Base-by-base conservation (phyloP, 2,329 filamentous ascomycete species). In the Aspergillus tamarii region DNA sequence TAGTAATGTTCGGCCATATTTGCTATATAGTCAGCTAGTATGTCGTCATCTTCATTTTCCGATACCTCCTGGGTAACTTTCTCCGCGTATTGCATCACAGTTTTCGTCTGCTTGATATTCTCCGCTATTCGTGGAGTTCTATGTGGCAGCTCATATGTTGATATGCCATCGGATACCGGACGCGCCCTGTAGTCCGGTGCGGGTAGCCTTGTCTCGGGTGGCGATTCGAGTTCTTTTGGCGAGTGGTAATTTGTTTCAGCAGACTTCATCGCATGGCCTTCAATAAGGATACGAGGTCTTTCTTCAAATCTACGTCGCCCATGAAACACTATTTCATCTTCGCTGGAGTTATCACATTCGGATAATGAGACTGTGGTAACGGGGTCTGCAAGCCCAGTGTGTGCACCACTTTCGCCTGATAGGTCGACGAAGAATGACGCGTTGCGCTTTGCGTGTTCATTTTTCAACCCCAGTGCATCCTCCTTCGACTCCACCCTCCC, bases 291-390 rank as follows among this genome's bases (percentile, higher is more conserved):
- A 21, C 12, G 30, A n/a, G 52, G 52, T 36, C 52, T 62, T 69
- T 30, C 55, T 57, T 34, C 60, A 60, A 36, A 10, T n/a, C 63
- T 72, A 21, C 66, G 71, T 61, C 78, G 72, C 23, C 78, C 78
- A 23, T 64, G 70, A 54, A 80, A 81, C 8, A 81, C 74, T 39
- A 81, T 72, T 62, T 80, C 78, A 53, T 97, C 92, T 55, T 91
- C 91, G 70, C 89, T 91, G 0, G 90, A 91, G 66, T 87, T 83
- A 0, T 84, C 84, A 8, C 73, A 71, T 2, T 78, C 78, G 19
- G 79, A 79, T 23, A 76, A 77, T 11, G 63, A 54, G 19, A 72
- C 68, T 16, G 72, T 71, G 41, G 74, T 60, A 30, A 63, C 61
- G 7, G 76, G 75, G 55, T 75, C 66, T 10, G 74, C 64, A 21